Conservation (phyloP, 495 filamentous ascomycete genomes). For the Penicilliopsis zonata region DNA sequence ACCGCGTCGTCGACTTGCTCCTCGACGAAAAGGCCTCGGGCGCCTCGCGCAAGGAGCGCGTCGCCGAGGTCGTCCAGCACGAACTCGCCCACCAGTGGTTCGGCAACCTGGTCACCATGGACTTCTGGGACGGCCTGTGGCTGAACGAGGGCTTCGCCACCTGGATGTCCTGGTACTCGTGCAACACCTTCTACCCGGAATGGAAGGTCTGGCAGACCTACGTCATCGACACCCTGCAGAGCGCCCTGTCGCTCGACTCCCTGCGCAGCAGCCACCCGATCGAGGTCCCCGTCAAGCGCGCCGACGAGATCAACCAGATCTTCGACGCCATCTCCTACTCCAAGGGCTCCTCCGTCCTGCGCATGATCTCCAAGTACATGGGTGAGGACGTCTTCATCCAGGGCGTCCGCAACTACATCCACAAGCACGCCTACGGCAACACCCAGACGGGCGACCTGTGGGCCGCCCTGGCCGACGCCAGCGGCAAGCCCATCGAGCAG, state of each 20-base stretch:
- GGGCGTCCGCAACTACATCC: constrained; percentile 82
- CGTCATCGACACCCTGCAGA: constrained; percentile 81
- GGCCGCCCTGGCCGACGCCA: constrained; percentile 78
- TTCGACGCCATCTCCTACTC: constrained; percentile 98
- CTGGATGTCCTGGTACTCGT: constrained; percentile 60
- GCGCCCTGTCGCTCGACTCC: constrained; percentile 78
- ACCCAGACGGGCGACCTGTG: constrained; percentile 78
- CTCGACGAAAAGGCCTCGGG: constrained; percentile 86
- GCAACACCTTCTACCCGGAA: constrained; percentile 76
- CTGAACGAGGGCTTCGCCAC: constrained; percentile 97
- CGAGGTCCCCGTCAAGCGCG: constrained; percentile 89
- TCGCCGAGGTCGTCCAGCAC: constrained; percentile 92
- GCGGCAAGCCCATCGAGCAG: constrained; percentile 75
- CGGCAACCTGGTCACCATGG: constrained; percentile 97
- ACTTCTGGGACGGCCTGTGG: constrained; percentile 98
- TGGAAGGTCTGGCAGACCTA: constrained; percentile 99
- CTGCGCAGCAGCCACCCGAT: constrained; percentile 92
- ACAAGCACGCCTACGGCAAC: constrained; percentile 79
- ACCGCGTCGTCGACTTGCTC: constrained; percentile 82
- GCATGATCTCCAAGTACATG: constrained; percentile 94
- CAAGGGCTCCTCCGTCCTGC: constrained; percentile 89
- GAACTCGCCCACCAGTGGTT: constrained; percentile 99
- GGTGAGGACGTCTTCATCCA: constrained; percentile 91
- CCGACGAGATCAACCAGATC: constrained; percentile 95
- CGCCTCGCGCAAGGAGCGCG: constrained; percentile 83